Conservation (phyloP, 805 yeast genomes). For the Wickerhamomyces sydowiorum region DNA sequence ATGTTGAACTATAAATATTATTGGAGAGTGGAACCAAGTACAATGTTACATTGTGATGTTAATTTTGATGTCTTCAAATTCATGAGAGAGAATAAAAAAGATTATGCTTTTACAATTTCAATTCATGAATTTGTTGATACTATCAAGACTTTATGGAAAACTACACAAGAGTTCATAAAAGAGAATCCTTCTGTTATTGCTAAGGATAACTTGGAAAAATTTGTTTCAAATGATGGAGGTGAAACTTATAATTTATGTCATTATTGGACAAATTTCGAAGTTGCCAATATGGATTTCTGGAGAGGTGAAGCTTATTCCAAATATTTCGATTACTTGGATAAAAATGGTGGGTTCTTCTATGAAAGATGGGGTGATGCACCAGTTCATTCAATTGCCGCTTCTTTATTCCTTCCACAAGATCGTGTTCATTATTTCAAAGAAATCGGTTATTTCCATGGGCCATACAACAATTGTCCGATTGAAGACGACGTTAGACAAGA, state of each 20-base stretch:
- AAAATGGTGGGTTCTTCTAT: conserved; percentile 87
- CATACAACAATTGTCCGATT: conserved; percentile 75
- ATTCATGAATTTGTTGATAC: conserved; percentile 71
- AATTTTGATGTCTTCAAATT: conserved; percentile 76
- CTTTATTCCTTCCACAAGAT: conserved; percentile 65
- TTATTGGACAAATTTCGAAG: conserved; percentile 89
- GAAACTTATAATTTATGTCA: conserved; percentile 74
- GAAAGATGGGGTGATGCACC: conserved; percentile 97
- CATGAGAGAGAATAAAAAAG: conserved; percentile 72
- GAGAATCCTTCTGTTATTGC: conserved; percentile 56
- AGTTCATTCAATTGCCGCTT: conserved; percentile 81
- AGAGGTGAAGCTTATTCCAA: conserved; percentile 62
- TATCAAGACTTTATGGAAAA: conserved; percentile 71
- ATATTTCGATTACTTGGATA: conserved; percentile 70
- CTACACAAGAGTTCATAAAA: conserved; percentile 55
- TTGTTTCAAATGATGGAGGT: conserved; percentile 69
- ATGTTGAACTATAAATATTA: conserved; percentile 79
- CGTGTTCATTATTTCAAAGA: conserved; percentile 78
- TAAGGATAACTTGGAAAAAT: conserved; percentile 59
- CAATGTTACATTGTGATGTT: conserved; percentile 75
- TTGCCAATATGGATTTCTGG: conserved; percentile 72
- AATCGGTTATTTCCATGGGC: conserved; percentile 79
- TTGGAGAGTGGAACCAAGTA: conserved; percentile 93
- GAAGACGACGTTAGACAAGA: conserved; percentile 52
- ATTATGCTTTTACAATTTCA: conserved; percentile 74